phyloP scores from a whole-genome alignment of 306 rosid species.

The Quercus agrifolia region DNA sequence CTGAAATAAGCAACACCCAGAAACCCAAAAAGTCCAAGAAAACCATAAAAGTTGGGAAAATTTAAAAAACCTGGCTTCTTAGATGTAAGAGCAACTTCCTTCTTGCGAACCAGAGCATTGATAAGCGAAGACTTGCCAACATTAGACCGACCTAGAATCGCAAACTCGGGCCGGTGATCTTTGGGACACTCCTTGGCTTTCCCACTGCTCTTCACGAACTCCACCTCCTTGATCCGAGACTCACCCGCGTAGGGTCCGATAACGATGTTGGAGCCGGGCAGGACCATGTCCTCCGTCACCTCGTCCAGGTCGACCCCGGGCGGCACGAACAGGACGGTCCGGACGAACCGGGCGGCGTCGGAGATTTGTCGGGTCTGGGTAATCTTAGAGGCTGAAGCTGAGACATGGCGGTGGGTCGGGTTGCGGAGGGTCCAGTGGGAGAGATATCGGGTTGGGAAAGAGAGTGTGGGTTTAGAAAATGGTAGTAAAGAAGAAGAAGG shows the following conservation, averaged over 20 bases:
- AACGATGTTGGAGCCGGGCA: slow-evolving; percentile 77
- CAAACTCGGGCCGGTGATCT: slow-evolving; percentile 75
- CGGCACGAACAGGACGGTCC: slow-evolving; percentile 54
- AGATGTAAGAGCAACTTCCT: slow-evolving; percentile 88
- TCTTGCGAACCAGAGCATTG: slow-evolving; percentile 78
- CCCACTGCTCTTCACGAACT: slow-evolving; percentile 77
- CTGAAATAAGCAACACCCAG: not conserved
- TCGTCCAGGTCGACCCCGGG: slow-evolving; percentile 68
- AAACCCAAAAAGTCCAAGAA: not conserved
- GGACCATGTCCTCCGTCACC: slow-evolving; percentile 58
- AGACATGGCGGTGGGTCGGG: slow-evolving; percentile 18
- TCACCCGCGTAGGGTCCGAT: slow-evolving; percentile 90
- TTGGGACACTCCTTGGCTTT: slow-evolving; percentile 77
- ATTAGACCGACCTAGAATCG: slow-evolving; percentile 87
- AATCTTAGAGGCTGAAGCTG: slow-evolving; percentile 38
- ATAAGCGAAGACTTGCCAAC: slow-evolving; percentile 95
- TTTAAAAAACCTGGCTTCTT: slow-evolving; percentile 72
- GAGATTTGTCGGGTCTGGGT: slow-evolving; percentile 18
- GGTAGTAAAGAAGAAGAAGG: slow-evolving; percentile 16
- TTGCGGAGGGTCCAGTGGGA: slow-evolving; percentile 28
- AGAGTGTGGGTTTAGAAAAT: slow-evolving; percentile 12
- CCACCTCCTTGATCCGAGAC: slow-evolving; percentile 66
- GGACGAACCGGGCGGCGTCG: slow-evolving; percentile 29
- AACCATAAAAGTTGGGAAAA: not conserved
- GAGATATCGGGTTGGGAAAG: slow-evolving; percentile 22